Percentiles rank a stretch among this genome's conserved stretches.
These are phyloP conservation scores for Candida insectorum DNA, from an alignment of 805 yeast genomes.

Conservation along the genomic window DNA sequence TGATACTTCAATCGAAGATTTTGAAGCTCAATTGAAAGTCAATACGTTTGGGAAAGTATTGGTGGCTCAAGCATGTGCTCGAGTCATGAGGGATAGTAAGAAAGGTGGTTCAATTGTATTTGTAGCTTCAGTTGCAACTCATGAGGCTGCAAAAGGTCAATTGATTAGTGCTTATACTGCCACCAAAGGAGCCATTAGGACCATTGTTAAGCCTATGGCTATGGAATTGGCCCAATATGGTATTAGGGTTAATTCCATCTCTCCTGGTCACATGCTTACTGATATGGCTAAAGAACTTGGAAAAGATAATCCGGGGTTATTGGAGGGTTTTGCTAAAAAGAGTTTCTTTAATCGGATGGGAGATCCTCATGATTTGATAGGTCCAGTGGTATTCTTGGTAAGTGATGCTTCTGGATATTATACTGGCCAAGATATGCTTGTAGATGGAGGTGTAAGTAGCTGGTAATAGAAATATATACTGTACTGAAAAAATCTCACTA, in stretches of 20 bases:
- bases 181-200: conserved; percentile 7
- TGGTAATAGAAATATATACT: no score
- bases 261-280: conserved; percentile 1
- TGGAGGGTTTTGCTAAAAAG: no score
- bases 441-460: no score
- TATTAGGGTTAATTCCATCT: conserved; percentile 8
- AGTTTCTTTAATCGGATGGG: no score
- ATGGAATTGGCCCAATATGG: conserved; percentile 7
- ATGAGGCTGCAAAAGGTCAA: conserved; percentile 1
- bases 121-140: conserved; percentile 2
- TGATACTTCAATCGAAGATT: no score
- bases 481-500: no score
- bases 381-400: no score
- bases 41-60: background rate
- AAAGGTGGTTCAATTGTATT: conserved; percentile 1
- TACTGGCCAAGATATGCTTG: no score
- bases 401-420: no score
- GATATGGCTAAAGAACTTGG: no score
- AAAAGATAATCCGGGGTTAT: no score
- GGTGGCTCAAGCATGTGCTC: conserved; percentile 1
- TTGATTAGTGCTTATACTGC: conserved; percentile 6
- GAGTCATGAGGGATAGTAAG: background rate
- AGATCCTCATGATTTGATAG: no score
- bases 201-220: conserved; percentile 8
- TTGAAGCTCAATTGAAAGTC: background rate